Base-by-base conservation (phyloP, 2,329 filamentous ascomycete genomes). In the Ilyonectria mors-panacis region DNA sequence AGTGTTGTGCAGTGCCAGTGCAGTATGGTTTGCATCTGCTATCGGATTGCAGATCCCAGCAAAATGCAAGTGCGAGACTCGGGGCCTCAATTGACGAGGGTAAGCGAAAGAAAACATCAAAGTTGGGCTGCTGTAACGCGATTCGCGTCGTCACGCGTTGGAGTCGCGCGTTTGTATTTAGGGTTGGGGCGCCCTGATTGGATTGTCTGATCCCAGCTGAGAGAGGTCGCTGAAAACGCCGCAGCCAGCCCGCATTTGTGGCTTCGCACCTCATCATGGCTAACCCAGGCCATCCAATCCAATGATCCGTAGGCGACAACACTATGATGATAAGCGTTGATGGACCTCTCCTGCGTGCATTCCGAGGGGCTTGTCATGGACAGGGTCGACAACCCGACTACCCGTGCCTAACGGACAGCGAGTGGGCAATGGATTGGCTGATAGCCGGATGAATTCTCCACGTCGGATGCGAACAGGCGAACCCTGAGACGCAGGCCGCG, bases 1-100 rank as follows among this genome's bases (percentile, higher is more conserved):
- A 75, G 60, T 73, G 70, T 70, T 75, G 69, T 75, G 73, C 73
- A 75, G 67, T 69, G 45, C 53, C 60, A 70, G 56, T 71, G 35
- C 58, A 58, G 63, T n/a, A 59, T 66, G 66, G 63, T 66, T 68
- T 68, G 62, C 62, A 68, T 68, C 63, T 58, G 50, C 57, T 65
- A 59, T 66, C 62, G 54, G 50, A 45, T 47, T 63, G 48, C 45
- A 63, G 63, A 65, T 53, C 62, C 63, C 33, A 53, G 59, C 66
- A 48, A 54, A 59, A 51, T 61, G 53, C 45, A 53, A 61, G 51
- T 66, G 63, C 53, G 45, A 58, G 58, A 48, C 45, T 50, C 33
- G 48, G 48, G 17, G 21, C 44, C 48, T 58, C 33, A 47, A 47
- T 45, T 35, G 28, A 26, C 13, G 48, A 62, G 45, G 47, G 58